Base-by-base conservation (phyloP, 257 asterid genomes). In the Plantago ovata region DNA sequence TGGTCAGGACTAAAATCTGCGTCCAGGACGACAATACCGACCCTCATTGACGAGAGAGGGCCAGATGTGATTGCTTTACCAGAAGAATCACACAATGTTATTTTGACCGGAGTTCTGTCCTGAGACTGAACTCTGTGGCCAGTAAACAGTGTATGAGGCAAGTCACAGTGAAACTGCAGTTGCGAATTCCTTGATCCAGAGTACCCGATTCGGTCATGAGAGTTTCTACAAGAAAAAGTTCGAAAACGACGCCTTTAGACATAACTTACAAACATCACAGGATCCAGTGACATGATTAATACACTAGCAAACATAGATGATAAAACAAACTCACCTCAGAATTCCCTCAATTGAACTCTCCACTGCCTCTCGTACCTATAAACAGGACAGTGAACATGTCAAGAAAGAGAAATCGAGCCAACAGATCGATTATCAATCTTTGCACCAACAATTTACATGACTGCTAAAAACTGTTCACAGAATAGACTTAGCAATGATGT, bases 321-420 rank as follows among this genome's bases (percentile, higher is more conserved):
- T 51, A 59, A 3, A 11, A 38, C 19, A 51, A 50, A 58, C 82
- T 57, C 53, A 89, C 97, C 92, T 81, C 56, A 61, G 13, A 33
- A 19, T 44, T 15, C 75, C 66, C 63, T 41, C 47, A 18, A 90
- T 10, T 3, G 70, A 73, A 55, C 61, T 66, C 4, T 81, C 85
- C 43, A 84, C 71, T 53, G 80, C 87, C 59, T 90, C 94, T 54
- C 60, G 79, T 33, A 87, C 95, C 98, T 90, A 69, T 63, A 45
- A 73, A 71, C 58, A 64, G 40, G 60, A 66, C 38, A 55, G 36
- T 22, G 23, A 48, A 51, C 9, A 68, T 10, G 56, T 23, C 42
- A 49, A 39, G 61, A 21, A 20, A 45, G n/a, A 20, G 9, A 3
- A 45, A 28, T 1, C 1, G 36, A 28, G 7, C 3, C 36, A 28